Percentiles rank a stretch among this genome's conserved stretches.
phyloP scores from a whole-genome alignment of 2,329 filamentous ascomycete species.

The Dactylella cylindrospora region DNA sequence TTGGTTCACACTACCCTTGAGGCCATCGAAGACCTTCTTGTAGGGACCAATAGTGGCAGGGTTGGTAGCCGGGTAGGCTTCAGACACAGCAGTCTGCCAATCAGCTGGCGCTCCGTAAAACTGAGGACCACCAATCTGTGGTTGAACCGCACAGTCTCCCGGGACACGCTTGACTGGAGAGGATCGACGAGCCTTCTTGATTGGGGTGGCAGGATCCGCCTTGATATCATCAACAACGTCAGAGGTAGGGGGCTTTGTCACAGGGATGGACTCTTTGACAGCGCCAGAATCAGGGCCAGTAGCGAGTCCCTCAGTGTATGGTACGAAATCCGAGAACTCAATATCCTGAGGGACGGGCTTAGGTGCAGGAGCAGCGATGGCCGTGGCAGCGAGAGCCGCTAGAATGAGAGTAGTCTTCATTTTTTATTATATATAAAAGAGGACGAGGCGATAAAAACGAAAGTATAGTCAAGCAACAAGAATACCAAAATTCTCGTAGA shows the following conservation, averaged over 20 bases:
- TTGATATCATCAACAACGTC: conserved; percentile 23
- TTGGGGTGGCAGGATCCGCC: conserved; percentile 17
- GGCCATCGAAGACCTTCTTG: conserved; percentile 50
- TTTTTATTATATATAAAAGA: not conserved
- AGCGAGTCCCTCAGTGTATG: conserved; percentile 8
- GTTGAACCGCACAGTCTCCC: conserved; percentile 27
- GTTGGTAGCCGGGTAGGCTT: conserved; percentile 30
- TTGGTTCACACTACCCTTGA: conserved; percentile 44
- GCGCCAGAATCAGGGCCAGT: conserved; percentile 22
- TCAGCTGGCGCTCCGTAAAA: conserved; percentile 10
- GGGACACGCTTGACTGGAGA: conserved; percentile 17
- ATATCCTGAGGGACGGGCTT: conserved; percentile 17
- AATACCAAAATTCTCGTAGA: too few relatives aligned
- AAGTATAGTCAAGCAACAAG: too few relatives aligned
- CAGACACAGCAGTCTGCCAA: conserved; percentile 16
- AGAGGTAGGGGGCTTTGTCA: conserved; percentile 5
- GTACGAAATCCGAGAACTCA: conserved; percentile 9
- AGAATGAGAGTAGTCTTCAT: conserved; percentile 31
- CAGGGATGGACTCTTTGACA: conserved; percentile 28
- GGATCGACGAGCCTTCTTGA: conserved; percentile 10
- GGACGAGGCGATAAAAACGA: not conserved
- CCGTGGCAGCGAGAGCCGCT: conserved; percentile 15
- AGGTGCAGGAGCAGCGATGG: conserved; percentile 18
- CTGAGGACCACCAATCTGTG: conserved; percentile 18
- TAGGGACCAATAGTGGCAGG: conserved; percentile 44